Base-by-base conservation (phyloP, 495 filamentous ascomycete genomes). In the Daldinia concentrica region DNA sequence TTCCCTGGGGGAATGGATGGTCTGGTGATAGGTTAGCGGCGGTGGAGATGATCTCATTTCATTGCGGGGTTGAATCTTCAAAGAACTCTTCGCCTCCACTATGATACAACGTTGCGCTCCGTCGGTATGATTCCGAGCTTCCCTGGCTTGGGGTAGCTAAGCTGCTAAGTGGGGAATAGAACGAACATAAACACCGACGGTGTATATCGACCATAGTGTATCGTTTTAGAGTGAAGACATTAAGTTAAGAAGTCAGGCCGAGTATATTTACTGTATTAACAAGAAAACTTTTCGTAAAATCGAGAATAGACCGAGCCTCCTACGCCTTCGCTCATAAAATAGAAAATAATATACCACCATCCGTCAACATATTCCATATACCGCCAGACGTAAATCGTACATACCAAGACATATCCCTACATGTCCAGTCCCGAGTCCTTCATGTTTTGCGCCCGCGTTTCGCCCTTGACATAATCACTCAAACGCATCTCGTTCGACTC, bases 381-480 rank as follows among this genome's bases (percentile, higher is more conserved):
- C 4, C 24, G 19, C 37, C 34, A 34, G 11, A 45, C 22, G 39
- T 27, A 22, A 34, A 27, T 11, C 29, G 14, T 54, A 54, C 11
- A 6, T 4, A 54, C 6, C 12, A n/a, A 36, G n/a, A 36, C 30
- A n/a, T 36, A 14, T 45, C 41, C 29, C 48, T 64, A 74, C 45
- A 71, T 59, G 4, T 45, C 62, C 22, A 64, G 9, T 8, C 76
- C 77, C 7, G 70, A 73, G 61, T 79, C 77, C 59, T 81, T 80
- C 76, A 80, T 77, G 5, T 74, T 65, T 67, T 81, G 78, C 48
- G 79, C 78, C 48, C 79, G 65, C 26, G 77, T 78, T 60, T 76
- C 68, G 14, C 79, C 79, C 54, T 81, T 81, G 43, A 81, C 77
- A 32, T 82, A 81, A 0, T 72, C 80, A 62, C 78, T 80, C 59